Evolutionary conservation across 1,284 basidiomycete genomes (phyloP).

Genomic region (Ustilago cynodontis): DNA sequence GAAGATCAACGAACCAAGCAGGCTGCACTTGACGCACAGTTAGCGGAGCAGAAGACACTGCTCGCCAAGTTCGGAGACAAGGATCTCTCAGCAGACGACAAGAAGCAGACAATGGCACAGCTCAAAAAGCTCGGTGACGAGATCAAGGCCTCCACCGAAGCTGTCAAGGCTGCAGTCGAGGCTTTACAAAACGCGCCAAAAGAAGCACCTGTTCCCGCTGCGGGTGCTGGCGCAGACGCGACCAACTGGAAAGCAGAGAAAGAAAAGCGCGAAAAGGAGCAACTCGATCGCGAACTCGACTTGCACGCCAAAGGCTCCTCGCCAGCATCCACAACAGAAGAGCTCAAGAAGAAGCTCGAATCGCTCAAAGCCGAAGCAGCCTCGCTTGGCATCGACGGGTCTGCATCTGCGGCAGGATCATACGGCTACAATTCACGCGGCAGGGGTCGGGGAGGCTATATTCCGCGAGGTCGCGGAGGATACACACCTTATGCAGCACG

Average conservation of each 20-base stretch:
- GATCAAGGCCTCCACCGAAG: constrained; percentile 74
- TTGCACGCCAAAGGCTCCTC: constrained; percentile 71
- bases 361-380: constrained; percentile 87
- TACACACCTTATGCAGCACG: constrained; percentile 78
- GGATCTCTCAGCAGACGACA: constrained; percentile 79
- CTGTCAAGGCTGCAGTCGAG: constrained; percentile 69
- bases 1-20: constrained; percentile 76
- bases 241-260: constrained; percentile 75
- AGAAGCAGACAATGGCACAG: constrained; percentile 82
- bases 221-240: constrained; percentile 39
- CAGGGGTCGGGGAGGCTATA: constrained; percentile 68
- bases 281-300: constrained; percentile 75
- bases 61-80: constrained; percentile 78
- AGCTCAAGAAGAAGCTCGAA: constrained; percentile 82
- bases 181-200: constrained; percentile 65
- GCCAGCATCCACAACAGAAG: constrained; percentile 76
- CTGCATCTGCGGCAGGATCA: constrained; percentile 47
- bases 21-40: constrained; percentile 82
- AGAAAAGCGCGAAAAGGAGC: constrained; percentile 80
- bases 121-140: constrained; percentile 84
- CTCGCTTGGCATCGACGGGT: constrained; percentile 79
- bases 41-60: constrained; percentile 88
- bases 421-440: constrained; percentile 68
- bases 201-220: constrained; percentile 36
- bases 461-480: constrained; percentile 76